These are phyloP conservation scores for Epichloe bromicola DNA, from an alignment of 2,329 filamentous ascomycete genomes.

Conservation along the genomic window DNA sequence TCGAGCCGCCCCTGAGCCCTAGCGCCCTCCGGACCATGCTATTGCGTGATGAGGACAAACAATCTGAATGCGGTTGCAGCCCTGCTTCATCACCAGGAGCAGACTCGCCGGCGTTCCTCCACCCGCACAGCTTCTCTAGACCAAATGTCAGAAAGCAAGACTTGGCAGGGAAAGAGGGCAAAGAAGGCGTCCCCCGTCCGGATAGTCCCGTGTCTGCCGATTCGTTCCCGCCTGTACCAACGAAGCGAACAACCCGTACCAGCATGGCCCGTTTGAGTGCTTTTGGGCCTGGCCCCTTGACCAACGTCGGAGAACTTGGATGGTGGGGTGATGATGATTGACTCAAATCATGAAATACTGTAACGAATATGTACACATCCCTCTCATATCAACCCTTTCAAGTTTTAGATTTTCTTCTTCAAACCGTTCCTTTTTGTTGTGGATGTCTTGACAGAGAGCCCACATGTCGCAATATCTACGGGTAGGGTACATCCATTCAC, in stretches of 20 bases:
- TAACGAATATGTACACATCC: background rate
- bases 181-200: slow-evolving; percentile 23
- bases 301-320: slow-evolving; percentile 16
- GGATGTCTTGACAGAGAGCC: background rate
- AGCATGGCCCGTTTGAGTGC: slow-evolving; percentile 27
- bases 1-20: background rate
- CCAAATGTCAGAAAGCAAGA: background rate
- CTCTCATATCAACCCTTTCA: background rate
- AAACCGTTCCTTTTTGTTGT: background rate
- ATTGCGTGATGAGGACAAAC: background rate
- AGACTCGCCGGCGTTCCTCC: slow-evolving; percentile 6
- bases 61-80: background rate
- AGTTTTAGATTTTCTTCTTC: background rate
- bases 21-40: background rate
- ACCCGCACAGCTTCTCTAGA: slow-evolving; percentile 3
- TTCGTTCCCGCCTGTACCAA: slow-evolving; percentile 14
- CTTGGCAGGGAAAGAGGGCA: slow-evolving; percentile 5
- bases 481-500: background rate
- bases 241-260: slow-evolving; percentile 14
- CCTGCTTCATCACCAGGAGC: slow-evolving; percentile 6
- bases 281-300: slow-evolving; percentile 15
- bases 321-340: slow-evolving; percentile 30
- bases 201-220: slow-evolving; percentile 28
- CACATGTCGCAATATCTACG: background rate
- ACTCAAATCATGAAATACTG: slow-evolving; percentile 3